These are phyloP conservation scores for Plasmopara viticola DNA, from an alignment of 352 stramenopile genomes.

Conservation along the genomic window DNA sequence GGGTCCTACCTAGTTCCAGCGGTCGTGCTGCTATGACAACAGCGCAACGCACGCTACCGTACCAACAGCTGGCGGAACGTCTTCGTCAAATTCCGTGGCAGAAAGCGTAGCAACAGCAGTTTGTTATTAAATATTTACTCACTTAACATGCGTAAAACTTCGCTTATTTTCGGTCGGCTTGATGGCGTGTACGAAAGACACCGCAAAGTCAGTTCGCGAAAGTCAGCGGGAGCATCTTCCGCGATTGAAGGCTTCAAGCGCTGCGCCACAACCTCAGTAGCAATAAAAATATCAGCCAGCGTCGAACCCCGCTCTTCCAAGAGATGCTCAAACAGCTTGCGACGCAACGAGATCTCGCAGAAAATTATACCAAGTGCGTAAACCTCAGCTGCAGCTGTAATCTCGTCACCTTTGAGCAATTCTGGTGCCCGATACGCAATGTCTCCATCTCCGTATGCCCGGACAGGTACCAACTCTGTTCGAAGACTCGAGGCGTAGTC, in stretches of 20 bases:
- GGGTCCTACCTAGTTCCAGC: constrained; percentile 81
- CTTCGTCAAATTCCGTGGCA: constrained; percentile 57
- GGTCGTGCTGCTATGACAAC: constrained; percentile 78
- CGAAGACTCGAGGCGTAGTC: constrained; percentile 51
- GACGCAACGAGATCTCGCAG: constrained; percentile 54
- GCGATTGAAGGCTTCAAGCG: constrained; percentile 35
- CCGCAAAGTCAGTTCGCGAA: constrained; percentile 30
- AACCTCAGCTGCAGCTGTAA: constrained; percentile 51
- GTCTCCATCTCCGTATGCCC: constrained; percentile 48
- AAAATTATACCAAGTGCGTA: constrained; percentile 71
- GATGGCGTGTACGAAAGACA: constrained; percentile 49
- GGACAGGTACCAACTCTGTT: constrained; percentile 33
- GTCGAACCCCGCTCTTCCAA: constrained; percentile 39
- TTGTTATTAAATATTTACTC: constrained; percentile 21
- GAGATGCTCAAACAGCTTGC: constrained; percentile 41
- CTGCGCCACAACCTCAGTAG: constrained; percentile 38
- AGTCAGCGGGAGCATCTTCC: constrained; percentile 38
- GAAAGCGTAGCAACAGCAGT: constrained; percentile 12
- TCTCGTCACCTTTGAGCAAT: constrained; percentile 37
- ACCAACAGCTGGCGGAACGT: constrained; percentile 56
- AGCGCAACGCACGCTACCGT: constrained; percentile 54
- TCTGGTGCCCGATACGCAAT: constrained; percentile 53
- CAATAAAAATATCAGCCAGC: constrained; percentile 59
- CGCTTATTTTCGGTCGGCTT: constrained; percentile 31
- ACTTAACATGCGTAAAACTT: constrained; percentile 35